Evolutionary conservation across 1,284 basidiomycete species (phyloP).

Genomic region (Cystobasidium slooffiae): DNA sequence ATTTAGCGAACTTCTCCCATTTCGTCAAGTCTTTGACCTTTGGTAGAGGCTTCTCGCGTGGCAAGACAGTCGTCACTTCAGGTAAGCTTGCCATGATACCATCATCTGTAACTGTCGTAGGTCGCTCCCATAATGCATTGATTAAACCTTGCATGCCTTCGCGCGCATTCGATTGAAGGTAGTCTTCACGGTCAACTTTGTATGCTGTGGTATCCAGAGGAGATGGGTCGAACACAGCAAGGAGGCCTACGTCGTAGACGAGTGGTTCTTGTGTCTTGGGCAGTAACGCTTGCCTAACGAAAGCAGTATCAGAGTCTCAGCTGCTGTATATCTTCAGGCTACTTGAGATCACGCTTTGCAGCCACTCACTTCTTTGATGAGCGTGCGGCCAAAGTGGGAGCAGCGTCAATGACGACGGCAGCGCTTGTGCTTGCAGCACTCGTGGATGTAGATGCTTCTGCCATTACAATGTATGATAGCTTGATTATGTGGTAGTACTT

Average conservation of each 20-base stretch:
- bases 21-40: slow-evolving; percentile 92
- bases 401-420: slow-evolving; percentile 36
- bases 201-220: slow-evolving; percentile 80
- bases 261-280: slow-evolving; percentile 74
- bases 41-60: slow-evolving; percentile 84
- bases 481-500: not conserved
- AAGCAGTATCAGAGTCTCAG: not conserved
- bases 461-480: not conserved
- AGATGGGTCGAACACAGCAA: slow-evolving; percentile 85
- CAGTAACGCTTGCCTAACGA: slow-evolving; percentile 66
- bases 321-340: not conserved
- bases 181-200: slow-evolving; percentile 76
- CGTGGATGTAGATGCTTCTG: slow-evolving; percentile 26
- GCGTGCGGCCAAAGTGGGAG: slow-evolving; percentile 32
- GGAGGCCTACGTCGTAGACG: slow-evolving; percentile 78
- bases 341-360: slow-evolving; percentile 8
- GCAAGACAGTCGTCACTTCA: slow-evolving; percentile 72
- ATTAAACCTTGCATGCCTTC: slow-evolving; percentile 85
- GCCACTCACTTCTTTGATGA: slow-evolving; percentile 33
- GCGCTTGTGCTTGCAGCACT: slow-evolving; percentile 26
- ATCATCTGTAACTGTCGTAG: slow-evolving; percentile 73
- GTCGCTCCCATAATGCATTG: slow-evolving; percentile 78
- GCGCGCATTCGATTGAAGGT: slow-evolving; percentile 77
- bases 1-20: slow-evolving; percentile 93
- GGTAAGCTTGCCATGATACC: slow-evolving; percentile 86